Evolutionary conservation across 1,284 basidiomycete genomes (phyloP).

Genomic region (Ustilago bromivora): DNA sequence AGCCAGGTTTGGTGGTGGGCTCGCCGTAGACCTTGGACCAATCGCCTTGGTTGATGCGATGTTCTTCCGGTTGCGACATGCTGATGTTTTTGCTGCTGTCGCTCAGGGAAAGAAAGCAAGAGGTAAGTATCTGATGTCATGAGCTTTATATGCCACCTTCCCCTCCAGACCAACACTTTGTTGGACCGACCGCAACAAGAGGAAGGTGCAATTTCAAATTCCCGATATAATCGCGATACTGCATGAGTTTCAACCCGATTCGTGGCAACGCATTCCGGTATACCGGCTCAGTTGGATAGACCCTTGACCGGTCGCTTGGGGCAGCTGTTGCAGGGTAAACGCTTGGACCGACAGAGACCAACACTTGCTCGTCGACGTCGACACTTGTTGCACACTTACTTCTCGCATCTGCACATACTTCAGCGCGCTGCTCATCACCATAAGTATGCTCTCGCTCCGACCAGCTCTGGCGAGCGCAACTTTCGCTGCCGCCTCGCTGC

Average conservation of each 20-base stretch:
- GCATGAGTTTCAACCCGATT: neutral
- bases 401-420: neutral
- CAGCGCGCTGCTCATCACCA: neutral
- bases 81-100: neutral
- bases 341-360: constrained; percentile 8
- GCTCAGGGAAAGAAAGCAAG: neutral
- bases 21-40: constrained; percentile 48
- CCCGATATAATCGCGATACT: constrained; percentile 14
- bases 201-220: constrained; percentile 25
- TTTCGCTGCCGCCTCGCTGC: constrained; percentile 8
- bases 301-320: constrained; percentile 5
- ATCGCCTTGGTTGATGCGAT: constrained; percentile 41
- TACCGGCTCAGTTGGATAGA: constrained; percentile 11
- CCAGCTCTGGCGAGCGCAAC: constrained; percentile 10
- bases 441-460: constrained; percentile 28
- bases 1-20: constrained; percentile 37
- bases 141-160: neutral
- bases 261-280: constrained; percentile 15
- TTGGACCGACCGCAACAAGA: neutral
- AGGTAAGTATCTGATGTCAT: neutral
- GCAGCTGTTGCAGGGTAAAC: constrained; percentile 29
- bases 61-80: constrained; percentile 28
- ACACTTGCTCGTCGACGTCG: neutral
- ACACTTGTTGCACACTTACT: constrained; percentile 2
- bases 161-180: neutral